phyloP scores from a whole-genome alignment of 225 moss, liverwort and hornwort species.

The Asterella californica region DNA sequence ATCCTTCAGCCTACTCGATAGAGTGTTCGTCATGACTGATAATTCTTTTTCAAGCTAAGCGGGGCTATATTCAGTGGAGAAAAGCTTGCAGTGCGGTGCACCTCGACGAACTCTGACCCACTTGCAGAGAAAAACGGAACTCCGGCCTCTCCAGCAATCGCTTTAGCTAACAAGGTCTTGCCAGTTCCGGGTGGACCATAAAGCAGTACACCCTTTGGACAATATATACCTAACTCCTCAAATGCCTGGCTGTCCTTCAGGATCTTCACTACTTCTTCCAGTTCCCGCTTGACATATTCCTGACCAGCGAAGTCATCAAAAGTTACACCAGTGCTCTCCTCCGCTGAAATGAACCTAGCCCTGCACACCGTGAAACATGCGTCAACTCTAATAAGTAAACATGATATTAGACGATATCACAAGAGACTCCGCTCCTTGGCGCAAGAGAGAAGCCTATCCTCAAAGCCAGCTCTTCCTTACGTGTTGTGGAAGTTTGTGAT shows the following conservation, averaged over 20 bases:
- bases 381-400: background rate
- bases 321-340: slow-evolving; percentile 95
- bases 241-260: slow-evolving; percentile 87
- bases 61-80: background rate
- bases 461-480: background rate
- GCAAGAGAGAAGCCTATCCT: background rate
- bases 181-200: slow-evolving; percentile 99
- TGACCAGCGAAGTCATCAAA: slow-evolving; percentile 99
- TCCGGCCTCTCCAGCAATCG: slow-evolving; percentile 99
- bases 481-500: background rate
- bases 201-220: slow-evolving; percentile 95
- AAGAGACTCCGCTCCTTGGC: background rate
- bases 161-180: slow-evolving; percentile 96
- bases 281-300: slow-evolving; percentile 95
- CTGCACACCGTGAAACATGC: slow-evolving; percentile 42
- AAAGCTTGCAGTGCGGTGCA: slow-evolving; percentile 19
- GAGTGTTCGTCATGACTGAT: too few relatives aligned
- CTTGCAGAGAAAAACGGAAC: slow-evolving; percentile 99
- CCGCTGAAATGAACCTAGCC: slow-evolving; percentile 97
- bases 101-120: slow-evolving; percentile 99
- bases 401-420: background rate
- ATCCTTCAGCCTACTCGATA: too few relatives aligned
- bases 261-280: slow-evolving; percentile 95
- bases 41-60: background rate
- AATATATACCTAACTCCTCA: slow-evolving; percentile 91